Percentiles rank a stretch among this genome's conserved stretches.
phyloP scores from a whole-genome alignment of 192 early-diverging fungal species.

The Diversispora epigaea region DNA sequence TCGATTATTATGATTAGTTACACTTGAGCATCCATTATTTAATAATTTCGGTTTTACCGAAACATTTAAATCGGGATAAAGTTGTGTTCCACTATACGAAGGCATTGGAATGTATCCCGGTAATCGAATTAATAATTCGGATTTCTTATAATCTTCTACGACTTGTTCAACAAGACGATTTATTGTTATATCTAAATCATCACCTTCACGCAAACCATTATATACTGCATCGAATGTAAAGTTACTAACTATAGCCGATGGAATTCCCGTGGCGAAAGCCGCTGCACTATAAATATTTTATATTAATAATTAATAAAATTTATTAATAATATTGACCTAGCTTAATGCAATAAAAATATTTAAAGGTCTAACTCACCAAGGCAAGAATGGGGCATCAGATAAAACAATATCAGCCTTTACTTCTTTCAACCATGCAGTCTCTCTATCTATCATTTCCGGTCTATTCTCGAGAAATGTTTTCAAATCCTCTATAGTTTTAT shows the following conservation, averaged over 20 bases:
- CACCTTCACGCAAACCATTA: conserved; percentile 51
- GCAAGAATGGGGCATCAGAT: conserved; percentile 57
- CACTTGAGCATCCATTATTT: background rate
- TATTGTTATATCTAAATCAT: conserved; percentile 49
- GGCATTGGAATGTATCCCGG: conserved; percentile 60
- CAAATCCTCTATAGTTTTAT: conserved; percentile 54
- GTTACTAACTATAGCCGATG: conserved; percentile 56
- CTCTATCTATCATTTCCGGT: conserved; percentile 42
- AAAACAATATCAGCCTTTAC: conserved; percentile 56
- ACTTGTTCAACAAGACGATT: conserved; percentile 41
- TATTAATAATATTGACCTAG: background rate
- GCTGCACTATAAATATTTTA: conserved; percentile 43
- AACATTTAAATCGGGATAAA: conserved; percentile 19
- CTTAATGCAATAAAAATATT: background rate
- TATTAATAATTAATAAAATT: background rate
- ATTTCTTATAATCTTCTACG: conserved; percentile 51
- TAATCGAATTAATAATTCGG: conserved; percentile 51
- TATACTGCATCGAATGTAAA: conserved; percentile 67
- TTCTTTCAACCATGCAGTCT: conserved; percentile 52
- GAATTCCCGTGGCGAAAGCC: conserved; percentile 49
- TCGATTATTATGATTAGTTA: conserved; percentile 1
- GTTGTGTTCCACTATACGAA: conserved; percentile 48
- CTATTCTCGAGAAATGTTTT: conserved; percentile 46
- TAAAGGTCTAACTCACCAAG: conserved; percentile 45
- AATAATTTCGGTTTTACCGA: conserved; percentile 2